Conservation (phyloP, 331 rosid genomes). For the Cydonia oblonga region DNA sequence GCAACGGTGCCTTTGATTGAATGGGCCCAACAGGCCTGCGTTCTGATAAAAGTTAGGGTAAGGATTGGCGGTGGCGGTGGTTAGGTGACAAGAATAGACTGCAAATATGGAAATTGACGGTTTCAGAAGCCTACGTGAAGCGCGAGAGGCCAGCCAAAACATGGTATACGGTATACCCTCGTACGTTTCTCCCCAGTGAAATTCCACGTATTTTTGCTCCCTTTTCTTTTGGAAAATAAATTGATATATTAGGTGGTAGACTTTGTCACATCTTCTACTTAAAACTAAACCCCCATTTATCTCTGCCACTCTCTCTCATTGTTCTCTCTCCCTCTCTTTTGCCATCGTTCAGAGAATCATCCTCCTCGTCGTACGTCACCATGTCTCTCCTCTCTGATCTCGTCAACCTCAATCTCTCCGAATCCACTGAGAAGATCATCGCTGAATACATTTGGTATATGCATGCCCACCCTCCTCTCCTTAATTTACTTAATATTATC, state of each 20-base stretch:
- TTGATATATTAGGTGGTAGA: neutral
- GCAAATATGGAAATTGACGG: constrained; percentile 8
- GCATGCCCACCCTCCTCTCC: neutral
- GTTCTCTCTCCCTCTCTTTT: neutral
- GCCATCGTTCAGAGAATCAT: neutral
- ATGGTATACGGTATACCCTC: neutral
- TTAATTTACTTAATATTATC: neutral
- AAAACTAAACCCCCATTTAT: neutral
- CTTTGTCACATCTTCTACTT: neutral
- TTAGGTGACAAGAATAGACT: constrained; percentile 10
- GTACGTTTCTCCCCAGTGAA: neutral
- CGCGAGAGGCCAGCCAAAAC: constrained; percentile 19
- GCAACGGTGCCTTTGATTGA: neutral
- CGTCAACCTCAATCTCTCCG: constrained; percentile 31
- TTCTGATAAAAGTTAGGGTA: neutral
- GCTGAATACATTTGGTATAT: constrained; percentile 43
- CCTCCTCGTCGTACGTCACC: neutral
- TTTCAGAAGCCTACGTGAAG: constrained; percentile 34
- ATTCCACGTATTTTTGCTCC: neutral
- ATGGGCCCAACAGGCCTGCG: neutral
- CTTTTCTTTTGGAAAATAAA: neutral
- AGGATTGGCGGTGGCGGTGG: neutral
- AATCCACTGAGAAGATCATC: constrained; percentile 29
- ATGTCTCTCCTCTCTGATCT: constrained; percentile 41
- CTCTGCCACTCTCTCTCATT: too few species aligned